A percentile compares a stretch with the other conserved stretches of the same genome.
Evolutionary conservation across 225 moss, liverwort and hornwort species (phyloP).

Genomic region (Thuidium tamariscinum): DNA sequence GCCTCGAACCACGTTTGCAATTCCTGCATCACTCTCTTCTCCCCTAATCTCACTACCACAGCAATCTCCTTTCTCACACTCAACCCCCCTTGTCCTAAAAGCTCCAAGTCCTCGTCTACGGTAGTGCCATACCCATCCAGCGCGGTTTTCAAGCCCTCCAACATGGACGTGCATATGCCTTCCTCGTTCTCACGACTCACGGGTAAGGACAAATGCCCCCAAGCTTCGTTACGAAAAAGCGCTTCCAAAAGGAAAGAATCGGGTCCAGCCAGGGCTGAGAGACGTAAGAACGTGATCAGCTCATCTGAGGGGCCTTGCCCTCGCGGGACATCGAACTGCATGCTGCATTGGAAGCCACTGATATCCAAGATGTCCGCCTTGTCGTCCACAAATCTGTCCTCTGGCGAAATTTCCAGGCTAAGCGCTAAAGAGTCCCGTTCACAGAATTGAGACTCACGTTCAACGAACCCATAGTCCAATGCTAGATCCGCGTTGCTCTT

Average conservation of each 20-base stretch:
- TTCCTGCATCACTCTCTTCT: slow-evolving; percentile 90
- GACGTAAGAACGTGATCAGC: slow-evolving; percentile 79
- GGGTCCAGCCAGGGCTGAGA: slow-evolving; percentile 71
- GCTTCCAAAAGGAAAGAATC: slow-evolving; percentile 93
- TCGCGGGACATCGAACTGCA: slow-evolving; percentile 60
- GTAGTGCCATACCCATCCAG: slow-evolving; percentile 56
- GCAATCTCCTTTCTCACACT: slow-evolving; percentile 53
- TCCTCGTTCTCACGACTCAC: slow-evolving; percentile 92
- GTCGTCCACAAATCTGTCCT: slow-evolving; percentile 80
- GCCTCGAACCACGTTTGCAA: slow-evolving; percentile 94
- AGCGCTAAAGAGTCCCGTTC: slow-evolving; percentile 60
- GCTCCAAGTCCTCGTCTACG: slow-evolving; percentile 63
- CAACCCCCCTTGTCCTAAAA: slow-evolving; percentile 36
- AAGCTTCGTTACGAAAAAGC: slow-evolving; percentile 76
- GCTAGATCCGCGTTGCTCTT: slow-evolving; percentile 90
- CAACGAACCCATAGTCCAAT: slow-evolving; percentile 86
- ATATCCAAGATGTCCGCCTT: slow-evolving; percentile 76
- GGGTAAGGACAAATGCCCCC: slow-evolving; percentile 73
- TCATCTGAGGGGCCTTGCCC: slow-evolving; percentile 78
- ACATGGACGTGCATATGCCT: slow-evolving; percentile 67
- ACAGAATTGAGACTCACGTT: slow-evolving; percentile 31
- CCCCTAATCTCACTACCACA: slow-evolving; percentile 71
- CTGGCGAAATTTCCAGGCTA: slow-evolving; percentile 69
- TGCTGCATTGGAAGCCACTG: slow-evolving; percentile 45
- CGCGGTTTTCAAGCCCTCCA: slow-evolving; percentile 70